These are phyloP conservation scores for Hordeum pubiflorum DNA, from an alignment of 202 grass and related monocot genomes.

Conservation along the genomic window DNA sequence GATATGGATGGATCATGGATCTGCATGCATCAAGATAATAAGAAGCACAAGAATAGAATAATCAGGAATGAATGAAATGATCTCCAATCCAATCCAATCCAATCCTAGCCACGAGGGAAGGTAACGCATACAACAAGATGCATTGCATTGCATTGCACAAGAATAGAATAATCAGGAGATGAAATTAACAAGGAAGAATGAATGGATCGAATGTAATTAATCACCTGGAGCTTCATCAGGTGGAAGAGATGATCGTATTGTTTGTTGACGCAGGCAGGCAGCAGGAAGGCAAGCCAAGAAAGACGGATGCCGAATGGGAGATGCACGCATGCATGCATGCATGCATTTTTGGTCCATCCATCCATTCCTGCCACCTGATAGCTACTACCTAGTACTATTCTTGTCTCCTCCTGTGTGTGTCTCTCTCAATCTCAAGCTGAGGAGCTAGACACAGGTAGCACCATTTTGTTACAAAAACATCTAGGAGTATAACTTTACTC, in stretches of 20 bases:
- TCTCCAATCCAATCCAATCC: not conserved
- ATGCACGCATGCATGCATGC: not conserved
- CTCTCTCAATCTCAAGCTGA: not conserved
- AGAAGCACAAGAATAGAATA: not conserved
- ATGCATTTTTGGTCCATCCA: no score
- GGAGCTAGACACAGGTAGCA: not conserved
- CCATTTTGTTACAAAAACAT: not conserved
- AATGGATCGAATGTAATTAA: not conserved
- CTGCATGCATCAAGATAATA: not conserved
- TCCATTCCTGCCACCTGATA: no score
- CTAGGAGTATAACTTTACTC: no score
- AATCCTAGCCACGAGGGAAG: no score
- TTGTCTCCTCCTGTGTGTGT: not conserved
- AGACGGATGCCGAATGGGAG: not conserved
- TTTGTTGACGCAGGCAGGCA: no score
- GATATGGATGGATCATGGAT: not conserved
- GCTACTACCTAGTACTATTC: not conserved
- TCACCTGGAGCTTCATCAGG: not conserved
- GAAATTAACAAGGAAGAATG: not conserved
- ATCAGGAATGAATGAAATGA: not conserved
- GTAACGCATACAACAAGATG: no score
- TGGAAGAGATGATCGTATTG: no score
- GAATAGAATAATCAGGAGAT: no score
- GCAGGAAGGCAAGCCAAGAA: no score
- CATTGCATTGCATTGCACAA: no score